Percentiles rank a stretch among this genome's conserved stretches.
These are phyloP conservation scores for Aspergillus sp. DNA, from an alignment of 2,329 filamentous ascomycete genomes.

Conservation along the genomic window DNA sequence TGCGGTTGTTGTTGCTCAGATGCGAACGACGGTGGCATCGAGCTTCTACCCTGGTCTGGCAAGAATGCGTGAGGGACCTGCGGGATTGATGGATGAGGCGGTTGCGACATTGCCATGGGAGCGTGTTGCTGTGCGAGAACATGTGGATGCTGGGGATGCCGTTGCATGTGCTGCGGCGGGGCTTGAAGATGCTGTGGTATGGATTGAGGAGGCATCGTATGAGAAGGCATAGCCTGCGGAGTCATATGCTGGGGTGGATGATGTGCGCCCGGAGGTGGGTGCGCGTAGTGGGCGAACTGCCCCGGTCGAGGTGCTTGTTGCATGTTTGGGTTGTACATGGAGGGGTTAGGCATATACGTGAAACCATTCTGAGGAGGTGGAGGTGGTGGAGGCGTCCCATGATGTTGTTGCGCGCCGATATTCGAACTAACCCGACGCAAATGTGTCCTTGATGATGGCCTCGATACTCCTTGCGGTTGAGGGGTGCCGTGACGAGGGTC, in stretches of 20 bases:
- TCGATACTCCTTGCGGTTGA: conserved; percentile 71
- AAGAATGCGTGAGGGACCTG: conserved; percentile 68
- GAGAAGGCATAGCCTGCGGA: conserved; percentile 20
- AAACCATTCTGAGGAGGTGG: conserved; percentile 64
- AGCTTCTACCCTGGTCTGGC: conserved; percentile 72
- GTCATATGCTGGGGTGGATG: conserved; percentile 23
- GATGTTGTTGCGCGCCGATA: conserved; percentile 63
- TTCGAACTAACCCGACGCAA: conserved; percentile 72
- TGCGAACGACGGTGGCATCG: conserved; percentile 68
- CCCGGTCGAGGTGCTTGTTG: conserved; percentile 43
- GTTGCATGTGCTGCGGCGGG: conserved; percentile 42
- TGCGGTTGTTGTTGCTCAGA: conserved; percentile 50
- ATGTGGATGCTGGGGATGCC: conserved; percentile 41
- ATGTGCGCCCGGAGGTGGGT: conserved; percentile 42
- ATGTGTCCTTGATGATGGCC: conserved; percentile 77
- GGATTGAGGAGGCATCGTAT: conserved; percentile 37
- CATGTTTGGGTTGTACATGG: conserved; percentile 73
- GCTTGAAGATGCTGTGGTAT: conserved; percentile 40
- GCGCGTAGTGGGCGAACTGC: conserved; percentile 40
- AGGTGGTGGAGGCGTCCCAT: conserved; percentile 59
- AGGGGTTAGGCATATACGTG: conserved; percentile 79
- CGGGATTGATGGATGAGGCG: conserved; percentile 40
- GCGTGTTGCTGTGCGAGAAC: conserved; percentile 23
- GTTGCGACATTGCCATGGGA: conserved; percentile 30
- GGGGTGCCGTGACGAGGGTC: conserved; percentile 75